These are phyloP conservation scores for Pilatotrama ljubarskyi DNA, from an alignment of 768 basidiomycete genomes.

Conservation along the genomic window DNA sequence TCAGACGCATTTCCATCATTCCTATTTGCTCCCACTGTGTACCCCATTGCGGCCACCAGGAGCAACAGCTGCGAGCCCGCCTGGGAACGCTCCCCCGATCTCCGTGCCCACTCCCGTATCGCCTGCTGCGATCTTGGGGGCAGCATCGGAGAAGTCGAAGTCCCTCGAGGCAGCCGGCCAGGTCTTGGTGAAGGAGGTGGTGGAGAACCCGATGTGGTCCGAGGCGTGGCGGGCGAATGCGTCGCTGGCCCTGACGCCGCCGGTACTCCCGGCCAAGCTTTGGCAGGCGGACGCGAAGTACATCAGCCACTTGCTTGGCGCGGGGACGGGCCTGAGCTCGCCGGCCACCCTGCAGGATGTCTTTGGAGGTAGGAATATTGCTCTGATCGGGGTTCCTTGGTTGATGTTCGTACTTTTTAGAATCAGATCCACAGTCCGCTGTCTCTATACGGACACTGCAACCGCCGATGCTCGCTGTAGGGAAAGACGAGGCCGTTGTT, in stretches of 20 bases:
- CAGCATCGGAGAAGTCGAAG: conserved; percentile 63
- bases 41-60: conserved; percentile 61
- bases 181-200: conserved; percentile 64
- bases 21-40: conserved; percentile 59
- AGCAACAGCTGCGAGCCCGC: conserved; percentile 32
- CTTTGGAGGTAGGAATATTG: conserved; percentile 34
- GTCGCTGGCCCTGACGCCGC: conserved; percentile 22
- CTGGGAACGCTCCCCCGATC: conserved; percentile 40
- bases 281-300: conserved; percentile 61
- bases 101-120: conserved; percentile 86
- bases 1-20: conserved; percentile 67
- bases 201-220: conserved; percentile 73
- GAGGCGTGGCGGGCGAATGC: conserved; percentile 57
- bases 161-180: conserved; percentile 67
- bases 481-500: conserved; percentile 68
- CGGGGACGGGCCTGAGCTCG: conserved; percentile 39
- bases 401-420: neutral
- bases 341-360: conserved; percentile 46
- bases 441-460: conserved; percentile 38
- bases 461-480: conserved; percentile 61
- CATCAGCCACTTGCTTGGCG: conserved; percentile 44
- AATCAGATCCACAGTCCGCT: neutral
- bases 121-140: conserved; percentile 68
- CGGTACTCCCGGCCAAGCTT: conserved; percentile 36
- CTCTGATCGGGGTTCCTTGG: neutral